Conservation (phyloP, 495 filamentous ascomycete genomes). For the Tuber brumale region DNA sequence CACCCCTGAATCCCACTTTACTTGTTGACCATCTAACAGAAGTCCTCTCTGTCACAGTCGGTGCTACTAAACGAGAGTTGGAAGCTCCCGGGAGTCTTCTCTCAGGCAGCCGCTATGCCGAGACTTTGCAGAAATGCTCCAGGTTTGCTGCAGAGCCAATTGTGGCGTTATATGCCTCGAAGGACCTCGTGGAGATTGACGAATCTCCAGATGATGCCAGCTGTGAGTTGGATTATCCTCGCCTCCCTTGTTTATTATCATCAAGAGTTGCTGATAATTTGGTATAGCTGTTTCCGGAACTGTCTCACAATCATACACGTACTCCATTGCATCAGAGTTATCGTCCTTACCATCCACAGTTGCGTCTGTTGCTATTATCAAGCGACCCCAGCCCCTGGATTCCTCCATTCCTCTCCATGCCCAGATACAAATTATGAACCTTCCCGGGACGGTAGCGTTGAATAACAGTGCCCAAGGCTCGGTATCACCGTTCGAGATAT, state of each 20-base stretch:
- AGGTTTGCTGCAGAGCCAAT: constrained; percentile 85
- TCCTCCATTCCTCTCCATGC: constrained; percentile 65
- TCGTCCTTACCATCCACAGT: constrained; percentile 70
- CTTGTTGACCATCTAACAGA: constrained; percentile 73
- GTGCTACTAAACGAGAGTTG: constrained; percentile 72
- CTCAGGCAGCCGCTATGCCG: constrained; percentile 58
- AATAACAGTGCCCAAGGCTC: constrained; percentile 58
- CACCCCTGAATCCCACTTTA: constrained; percentile 48
- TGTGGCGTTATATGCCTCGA: constrained; percentile 80
- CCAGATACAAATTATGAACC: constrained; percentile 85
- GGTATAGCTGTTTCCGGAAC: constrained; percentile 15
- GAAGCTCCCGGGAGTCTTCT: constrained; percentile 74
- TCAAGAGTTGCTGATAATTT: not conserved
- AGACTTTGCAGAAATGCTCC: constrained; percentile 79
- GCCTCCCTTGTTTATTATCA: not conserved
- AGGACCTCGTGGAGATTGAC: constrained; percentile 57
- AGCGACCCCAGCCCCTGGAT: constrained; percentile 80
- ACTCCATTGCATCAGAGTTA: constrained; percentile 73
- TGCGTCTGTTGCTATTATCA: constrained; percentile 79
- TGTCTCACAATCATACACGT: constrained; percentile 52
- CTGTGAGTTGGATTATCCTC: constrained; percentile 18
- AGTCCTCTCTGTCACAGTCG: constrained; percentile 76
- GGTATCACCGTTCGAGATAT: constrained; percentile 78
- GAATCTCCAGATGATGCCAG: constrained; percentile 39
- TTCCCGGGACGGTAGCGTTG: constrained; percentile 68